A percentile compares a stretch with the other conserved stretches of the same genome.
These are phyloP conservation scores for Lathyrus oleraceus DNA, from an alignment of 306 rosid species.

Conservation along the genomic window DNA sequence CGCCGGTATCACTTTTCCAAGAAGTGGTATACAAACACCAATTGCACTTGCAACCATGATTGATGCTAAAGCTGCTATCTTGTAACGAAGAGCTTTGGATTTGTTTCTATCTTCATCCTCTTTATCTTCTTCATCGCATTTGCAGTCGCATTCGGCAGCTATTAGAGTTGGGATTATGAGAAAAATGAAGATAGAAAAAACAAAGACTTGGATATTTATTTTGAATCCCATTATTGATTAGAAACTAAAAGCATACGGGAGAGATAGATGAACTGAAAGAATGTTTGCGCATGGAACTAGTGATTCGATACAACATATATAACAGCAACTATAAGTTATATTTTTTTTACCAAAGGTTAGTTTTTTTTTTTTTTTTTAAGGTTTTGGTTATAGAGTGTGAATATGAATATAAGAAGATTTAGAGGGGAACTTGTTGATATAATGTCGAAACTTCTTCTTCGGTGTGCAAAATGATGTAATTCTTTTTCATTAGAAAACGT, in stretches of 20 bases:
- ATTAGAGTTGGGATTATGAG: conserved; percentile 24
- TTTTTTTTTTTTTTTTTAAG: too few species aligned
- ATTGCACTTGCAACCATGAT: conserved; percentile 57
- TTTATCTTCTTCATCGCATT: conserved; percentile 31
- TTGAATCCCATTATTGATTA: neutral
- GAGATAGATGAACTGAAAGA: neutral
- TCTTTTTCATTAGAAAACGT: neutral
- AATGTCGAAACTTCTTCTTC: neutral
- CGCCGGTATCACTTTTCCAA: conserved; percentile 60
- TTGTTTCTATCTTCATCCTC: conserved; percentile 15
- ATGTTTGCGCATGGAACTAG: neutral
- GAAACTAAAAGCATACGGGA: neutral
- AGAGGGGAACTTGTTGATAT: neutral
- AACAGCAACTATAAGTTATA: neutral
- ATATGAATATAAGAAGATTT: neutral
- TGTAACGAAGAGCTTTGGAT: conserved; percentile 45
- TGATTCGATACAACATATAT: neutral
- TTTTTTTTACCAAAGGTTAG: too few species aligned
- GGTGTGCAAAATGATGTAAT: neutral
- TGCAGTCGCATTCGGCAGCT: conserved; percentile 21
- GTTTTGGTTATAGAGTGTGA: too few species aligned
- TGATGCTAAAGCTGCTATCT: conserved; percentile 52
- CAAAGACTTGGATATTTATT: neutral
- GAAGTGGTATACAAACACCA: conserved; percentile 62
- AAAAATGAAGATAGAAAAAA: neutral